Conservation (phyloP, 257 asterid species). For the Vinca minor region DNA sequence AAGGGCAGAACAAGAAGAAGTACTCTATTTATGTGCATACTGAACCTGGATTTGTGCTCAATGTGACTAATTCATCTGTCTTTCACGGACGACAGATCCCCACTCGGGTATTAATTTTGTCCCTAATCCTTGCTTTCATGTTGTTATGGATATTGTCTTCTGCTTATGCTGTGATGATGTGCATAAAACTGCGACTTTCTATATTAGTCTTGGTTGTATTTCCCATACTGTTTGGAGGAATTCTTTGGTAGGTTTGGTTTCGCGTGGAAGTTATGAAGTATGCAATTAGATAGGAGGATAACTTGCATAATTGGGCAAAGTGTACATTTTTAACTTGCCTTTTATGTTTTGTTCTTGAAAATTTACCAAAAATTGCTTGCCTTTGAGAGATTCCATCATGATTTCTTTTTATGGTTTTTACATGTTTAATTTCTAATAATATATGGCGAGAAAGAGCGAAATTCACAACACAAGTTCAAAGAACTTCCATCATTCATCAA, state of each 20-base stretch:
- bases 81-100: constrained; percentile 74
- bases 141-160: constrained; percentile 10
- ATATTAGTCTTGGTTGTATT: background rate
- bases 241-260: background rate
- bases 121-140: constrained; percentile 10
- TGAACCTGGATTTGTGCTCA: constrained; percentile 55
- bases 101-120: constrained; percentile 59
- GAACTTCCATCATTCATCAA: too few species aligned
- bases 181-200: background rate
- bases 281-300: too few species aligned
- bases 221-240: background rate
- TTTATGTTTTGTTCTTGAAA: too few species aligned
- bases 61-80: constrained; percentile 55
- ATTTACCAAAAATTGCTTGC: too few species aligned
- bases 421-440: too few species aligned
- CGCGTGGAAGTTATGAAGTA: background rate
- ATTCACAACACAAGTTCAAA: too few species aligned
- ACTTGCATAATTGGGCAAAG: too few species aligned
- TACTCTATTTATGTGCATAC: constrained; percentile 77
- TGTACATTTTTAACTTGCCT: too few species aligned
- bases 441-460: too few species aligned
- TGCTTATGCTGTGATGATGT: constrained; percentile 7
- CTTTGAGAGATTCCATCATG: too few species aligned
- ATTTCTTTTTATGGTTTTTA: too few species aligned
- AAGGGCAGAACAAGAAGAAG: constrained; percentile 48